Evolutionary conservation across 2,329 filamentous ascomycete genomes (phyloP).

Genomic region (Epichloe sylvatica): DNA sequence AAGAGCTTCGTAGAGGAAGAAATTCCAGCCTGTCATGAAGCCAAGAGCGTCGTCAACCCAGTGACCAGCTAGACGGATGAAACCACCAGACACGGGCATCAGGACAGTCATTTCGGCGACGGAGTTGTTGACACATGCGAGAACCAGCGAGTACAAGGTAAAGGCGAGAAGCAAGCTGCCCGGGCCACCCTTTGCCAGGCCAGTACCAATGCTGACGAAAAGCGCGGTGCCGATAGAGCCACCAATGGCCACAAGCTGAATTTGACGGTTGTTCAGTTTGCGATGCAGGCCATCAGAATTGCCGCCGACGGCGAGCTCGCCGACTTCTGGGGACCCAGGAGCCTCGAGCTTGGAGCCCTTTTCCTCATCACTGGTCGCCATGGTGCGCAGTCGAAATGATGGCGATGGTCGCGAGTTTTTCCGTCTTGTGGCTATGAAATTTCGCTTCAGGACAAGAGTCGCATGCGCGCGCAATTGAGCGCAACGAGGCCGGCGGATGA

Average conservation of each 20-base stretch:
- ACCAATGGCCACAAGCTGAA: slow-evolving; percentile 45
- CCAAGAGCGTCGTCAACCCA: slow-evolving; percentile 54
- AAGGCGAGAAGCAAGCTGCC: slow-evolving; percentile 45
- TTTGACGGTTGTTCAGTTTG: slow-evolving; percentile 38
- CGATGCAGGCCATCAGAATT: slow-evolving; percentile 29
- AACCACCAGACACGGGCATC: slow-evolving; percentile 49
- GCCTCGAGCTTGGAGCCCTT: slow-evolving; percentile 15
- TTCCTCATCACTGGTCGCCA: slow-evolving; percentile 14
- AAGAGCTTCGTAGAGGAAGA: slow-evolving; percentile 30
- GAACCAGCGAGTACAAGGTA: slow-evolving; percentile 37
- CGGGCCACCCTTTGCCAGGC: slow-evolving; percentile 30
- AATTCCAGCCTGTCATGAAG: slow-evolving; percentile 35
- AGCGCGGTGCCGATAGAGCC: slow-evolving; percentile 44
- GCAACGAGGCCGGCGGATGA: not conserved
- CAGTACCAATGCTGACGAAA: slow-evolving; percentile 48
- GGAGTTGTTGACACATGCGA: slow-evolving; percentile 50
- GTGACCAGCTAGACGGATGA: slow-evolving; percentile 49
- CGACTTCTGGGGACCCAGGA: slow-evolving; percentile 14
- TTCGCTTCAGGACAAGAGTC: not conserved
- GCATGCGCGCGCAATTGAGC: not conserved
- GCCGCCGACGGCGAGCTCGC: slow-evolving; percentile 14
- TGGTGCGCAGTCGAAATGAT: slow-evolving; percentile 1
- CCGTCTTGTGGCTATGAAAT: not conserved
- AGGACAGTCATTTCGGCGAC: slow-evolving; percentile 51
- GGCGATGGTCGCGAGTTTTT: not conserved